These are phyloP conservation scores for Nannizzia gypsea DNA, from an alignment of 2,329 filamentous ascomycete species.

Conservation along the genomic window DNA sequence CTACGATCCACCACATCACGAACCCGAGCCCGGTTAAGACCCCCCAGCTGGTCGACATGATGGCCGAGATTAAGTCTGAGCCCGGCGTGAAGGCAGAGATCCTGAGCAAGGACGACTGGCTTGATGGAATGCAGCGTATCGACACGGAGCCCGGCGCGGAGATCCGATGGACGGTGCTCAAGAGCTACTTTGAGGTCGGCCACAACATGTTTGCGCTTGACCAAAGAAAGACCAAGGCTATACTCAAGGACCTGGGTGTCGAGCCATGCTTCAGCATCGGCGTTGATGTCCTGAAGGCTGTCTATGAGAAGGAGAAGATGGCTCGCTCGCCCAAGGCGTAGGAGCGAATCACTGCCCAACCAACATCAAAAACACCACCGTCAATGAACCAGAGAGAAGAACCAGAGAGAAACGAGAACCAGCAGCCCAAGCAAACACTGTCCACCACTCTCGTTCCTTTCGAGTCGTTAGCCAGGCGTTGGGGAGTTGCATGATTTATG, in stretches of 20 bases:
- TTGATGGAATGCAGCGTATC: neutral
- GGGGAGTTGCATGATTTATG: constrained; percentile 2
- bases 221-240: constrained; percentile 8
- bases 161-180: constrained; percentile 8
- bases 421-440: neutral
- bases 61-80: constrained; percentile 2
- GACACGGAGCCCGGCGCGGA: constrained; percentile 5
- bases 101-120: constrained; percentile 4
- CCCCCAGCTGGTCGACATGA: constrained; percentile 6
- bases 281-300: constrained; percentile 6
- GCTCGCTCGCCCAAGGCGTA: neutral
- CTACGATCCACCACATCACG: constrained; percentile 8
- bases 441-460: neutral
- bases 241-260: constrained; percentile 7
- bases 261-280: constrained; percentile 8
- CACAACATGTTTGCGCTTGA: constrained; percentile 12
- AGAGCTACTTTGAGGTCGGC: constrained; percentile 7
- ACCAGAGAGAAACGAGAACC: constrained; percentile 2
- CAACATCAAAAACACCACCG: no score
- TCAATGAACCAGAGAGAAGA: no score
- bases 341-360: no score
- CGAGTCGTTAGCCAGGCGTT: constrained; percentile 3
- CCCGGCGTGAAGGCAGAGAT: neutral
- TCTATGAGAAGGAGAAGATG: constrained; percentile 7
- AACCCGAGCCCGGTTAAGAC: constrained; percentile 7